A percentile compares a stretch with the other conserved stretches of the same genome.
Evolutionary conservation across 169 alveolate genomes (phyloP).

Genomic region (Plasmodium cynomolgi): DNA sequence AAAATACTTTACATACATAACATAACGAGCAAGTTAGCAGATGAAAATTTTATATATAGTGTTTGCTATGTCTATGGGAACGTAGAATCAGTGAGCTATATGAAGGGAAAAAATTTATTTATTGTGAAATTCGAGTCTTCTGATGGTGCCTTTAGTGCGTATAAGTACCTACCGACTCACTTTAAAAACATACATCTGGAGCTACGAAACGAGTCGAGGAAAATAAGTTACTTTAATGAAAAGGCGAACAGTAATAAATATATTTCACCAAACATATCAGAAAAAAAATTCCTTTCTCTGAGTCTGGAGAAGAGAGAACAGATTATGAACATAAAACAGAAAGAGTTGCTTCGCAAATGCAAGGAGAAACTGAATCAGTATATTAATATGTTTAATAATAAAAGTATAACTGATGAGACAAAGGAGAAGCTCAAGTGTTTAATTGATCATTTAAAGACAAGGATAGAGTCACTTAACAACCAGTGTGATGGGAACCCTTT

Average conservation of each 20-base stretch:
- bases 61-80: slow-evolving; percentile 60
- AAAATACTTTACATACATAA: slow-evolving; percentile 63
- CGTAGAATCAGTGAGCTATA: slow-evolving; percentile 59
- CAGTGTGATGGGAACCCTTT: slow-evolving; percentile 30
- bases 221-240: slow-evolving; percentile 65
- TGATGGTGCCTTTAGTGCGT: slow-evolving; percentile 54
- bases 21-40: slow-evolving; percentile 26
- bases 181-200: slow-evolving; percentile 47
- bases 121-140: slow-evolving; percentile 44
- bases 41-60: slow-evolving; percentile 70
- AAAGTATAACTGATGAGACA: slow-evolving; percentile 28
- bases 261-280: slow-evolving; percentile 44
- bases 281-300: slow-evolving; percentile 57
- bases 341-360: slow-evolving; percentile 64
- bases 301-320: slow-evolving; percentile 50
- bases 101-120: slow-evolving; percentile 61
- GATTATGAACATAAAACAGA: slow-evolving; percentile 63
- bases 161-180: slow-evolving; percentile 46
- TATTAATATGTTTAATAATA: slow-evolving; percentile 54
- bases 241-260: slow-evolving; percentile 65
- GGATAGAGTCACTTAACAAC: slow-evolving; percentile 48
- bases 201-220: slow-evolving; percentile 58
- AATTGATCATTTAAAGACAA: slow-evolving; percentile 38
- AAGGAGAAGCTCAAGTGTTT: slow-evolving; percentile 30
- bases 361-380: slow-evolving; percentile 61